phyloP scores from a whole-genome alignment of 306 rosid genomes.

The Lathyrus tuberosus region DNA sequence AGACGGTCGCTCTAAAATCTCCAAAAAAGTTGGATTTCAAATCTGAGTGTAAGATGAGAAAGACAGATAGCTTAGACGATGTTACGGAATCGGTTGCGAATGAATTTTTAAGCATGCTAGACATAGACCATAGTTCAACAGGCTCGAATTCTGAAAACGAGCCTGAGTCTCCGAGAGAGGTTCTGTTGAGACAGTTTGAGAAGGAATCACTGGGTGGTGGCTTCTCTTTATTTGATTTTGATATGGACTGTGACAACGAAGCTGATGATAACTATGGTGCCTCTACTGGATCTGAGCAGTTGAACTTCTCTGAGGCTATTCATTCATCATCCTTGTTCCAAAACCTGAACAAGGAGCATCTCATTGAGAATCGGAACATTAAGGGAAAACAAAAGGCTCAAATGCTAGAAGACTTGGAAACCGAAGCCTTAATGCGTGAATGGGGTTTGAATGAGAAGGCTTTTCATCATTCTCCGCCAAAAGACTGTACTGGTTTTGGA shows the following conservation, averaged over 20 bases:
- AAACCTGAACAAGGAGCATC: constrained; percentile 58
- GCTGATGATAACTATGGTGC: constrained; percentile 45
- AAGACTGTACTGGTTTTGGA: constrained; percentile 61
- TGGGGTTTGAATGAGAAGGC: constrained; percentile 86
- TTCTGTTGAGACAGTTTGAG: constrained; percentile 81
- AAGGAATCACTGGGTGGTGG: constrained; percentile 72
- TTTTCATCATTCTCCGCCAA: constrained; percentile 75
- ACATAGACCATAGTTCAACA: constrained; percentile 55
- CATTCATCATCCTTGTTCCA: constrained; percentile 55
- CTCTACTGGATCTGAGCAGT: constrained; percentile 47
- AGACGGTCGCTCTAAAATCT: constrained; percentile 62
- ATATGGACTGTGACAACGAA: constrained; percentile 42
- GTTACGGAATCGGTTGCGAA: constrained; percentile 68
- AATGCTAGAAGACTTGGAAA: constrained; percentile 77
- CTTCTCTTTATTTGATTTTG: constrained; percentile 70
- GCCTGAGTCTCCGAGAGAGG: constrained; percentile 87
- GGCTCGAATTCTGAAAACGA: constrained; percentile 70
- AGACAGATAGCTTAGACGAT: constrained; percentile 64
- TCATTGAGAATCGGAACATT: constrained; percentile 50
- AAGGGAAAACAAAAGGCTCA: constrained; percentile 69
- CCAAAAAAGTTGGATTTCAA: constrained; percentile 50
- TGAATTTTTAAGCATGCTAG: constrained; percentile 80
- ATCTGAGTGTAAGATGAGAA: constrained; percentile 40
- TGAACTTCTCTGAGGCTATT: constrained; percentile 51
- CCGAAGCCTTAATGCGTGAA: constrained; percentile 80